Base-by-base conservation (phyloP, 805 yeast species). In the Lachancea waltii region DNA sequence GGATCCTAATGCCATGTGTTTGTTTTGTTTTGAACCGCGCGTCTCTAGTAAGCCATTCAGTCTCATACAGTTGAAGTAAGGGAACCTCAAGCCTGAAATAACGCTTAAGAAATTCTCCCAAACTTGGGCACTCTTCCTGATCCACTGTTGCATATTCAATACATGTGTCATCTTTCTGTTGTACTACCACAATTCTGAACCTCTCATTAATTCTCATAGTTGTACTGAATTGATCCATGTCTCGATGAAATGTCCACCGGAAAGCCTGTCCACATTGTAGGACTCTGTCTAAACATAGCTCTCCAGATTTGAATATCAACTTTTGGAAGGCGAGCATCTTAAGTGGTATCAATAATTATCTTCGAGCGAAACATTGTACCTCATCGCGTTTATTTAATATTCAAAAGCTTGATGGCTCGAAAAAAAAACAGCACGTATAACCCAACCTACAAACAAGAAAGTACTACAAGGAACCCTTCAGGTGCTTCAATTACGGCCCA, bases 1-100 rank as follows among this genome's bases (percentile, higher is more conserved):
- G 69, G 45, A 90, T 85, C 21, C 98, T 65, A 14, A 90, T 78
- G 0, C 97, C 97, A 3, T 67, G 67, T 39, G 57, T 45, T 4
- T 63, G 37, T 37, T 54, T 56, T 35, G 57, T 60, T 32, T 56
- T 56, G 50, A 78, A 81, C 14, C 35, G 59, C 14, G 65, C 35
- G 54, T 86, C 94, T 14, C 61, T 69, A 1, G 45, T 40, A 2
- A 69, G 47, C 96, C 97, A 89, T 14, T 71, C 65, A 1, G 51
- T 42, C 10, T 35, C 20, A 53, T 82, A 81, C 8, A 89, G 64
- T 0, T 64, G 59, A 2, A 52, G 55, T 20, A 87, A 58, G 14
- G 74, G 69, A 2, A 81, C 69, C 7, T 74, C 63, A 24, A 87
- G 61, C 46, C 84, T 76, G 58, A 92, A 81, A 58, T 90, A 90